phyloP scores from a whole-genome alignment of 306 rosid genomes.

The Canavalia ensiformis region DNA sequence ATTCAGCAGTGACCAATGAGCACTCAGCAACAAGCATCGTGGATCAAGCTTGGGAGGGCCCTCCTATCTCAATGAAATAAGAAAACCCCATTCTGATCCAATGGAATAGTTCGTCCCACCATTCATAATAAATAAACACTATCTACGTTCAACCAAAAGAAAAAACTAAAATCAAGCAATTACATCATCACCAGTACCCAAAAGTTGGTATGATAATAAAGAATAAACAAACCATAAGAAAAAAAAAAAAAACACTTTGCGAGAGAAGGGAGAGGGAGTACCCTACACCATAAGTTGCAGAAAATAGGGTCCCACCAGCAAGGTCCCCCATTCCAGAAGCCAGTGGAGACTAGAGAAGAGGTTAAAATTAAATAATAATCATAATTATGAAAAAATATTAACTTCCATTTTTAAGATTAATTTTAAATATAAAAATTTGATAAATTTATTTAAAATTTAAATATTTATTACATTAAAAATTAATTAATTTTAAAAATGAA shows the following conservation, averaged over 20 bases:
- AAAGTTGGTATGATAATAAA: conserved; percentile 51
- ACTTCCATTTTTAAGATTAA: too few relatives aligned
- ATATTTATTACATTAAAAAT: too few relatives aligned
- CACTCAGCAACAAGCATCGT: conserved; percentile 47
- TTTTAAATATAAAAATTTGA: too few relatives aligned
- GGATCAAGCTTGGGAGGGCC: conserved; percentile 29
- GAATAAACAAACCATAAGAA: conserved; percentile 29
- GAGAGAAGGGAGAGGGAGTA: conserved; percentile 16
- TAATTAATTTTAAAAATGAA: too few relatives aligned
- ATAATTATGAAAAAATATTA: too few relatives aligned
- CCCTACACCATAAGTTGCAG: conserved; percentile 48
- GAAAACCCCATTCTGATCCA: conserved; percentile 45
- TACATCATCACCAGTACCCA: conserved; percentile 26
- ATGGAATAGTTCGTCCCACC: conserved; percentile 51
- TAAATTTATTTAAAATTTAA: too few relatives aligned
- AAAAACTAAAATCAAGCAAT: background rate
- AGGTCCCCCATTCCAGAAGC: conserved; percentile 53
- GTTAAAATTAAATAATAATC: too few relatives aligned
- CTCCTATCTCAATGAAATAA: background rate
- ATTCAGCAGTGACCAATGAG: conserved; percentile 35
- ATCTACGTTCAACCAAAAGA: background rate
- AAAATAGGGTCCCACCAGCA: conserved; percentile 47
- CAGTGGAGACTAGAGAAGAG: background rate
- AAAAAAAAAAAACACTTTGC: background rate
- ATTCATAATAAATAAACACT: conserved; percentile 38